These are phyloP conservation scores for Entoloma clypeatum DNA, from an alignment of 1,284 basidiomycete species.

Conservation along the genomic window DNA sequence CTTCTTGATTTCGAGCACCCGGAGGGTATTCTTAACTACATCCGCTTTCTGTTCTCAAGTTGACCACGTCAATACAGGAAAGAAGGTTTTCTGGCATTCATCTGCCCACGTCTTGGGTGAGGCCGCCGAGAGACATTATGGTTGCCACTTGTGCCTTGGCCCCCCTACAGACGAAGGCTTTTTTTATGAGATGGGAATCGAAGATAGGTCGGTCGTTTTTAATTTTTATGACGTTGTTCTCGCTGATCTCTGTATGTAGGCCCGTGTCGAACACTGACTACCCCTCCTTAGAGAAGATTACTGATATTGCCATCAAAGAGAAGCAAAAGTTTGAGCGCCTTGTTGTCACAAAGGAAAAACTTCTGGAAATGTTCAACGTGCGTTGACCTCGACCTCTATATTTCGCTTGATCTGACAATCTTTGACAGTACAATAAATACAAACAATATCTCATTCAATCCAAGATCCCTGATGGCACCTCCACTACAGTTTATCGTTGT, in stretches of 20 bases:
- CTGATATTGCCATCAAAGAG: constrained; percentile 89
- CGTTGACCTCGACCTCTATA: constrained; percentile 24
- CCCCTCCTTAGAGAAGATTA: constrained; percentile 83
- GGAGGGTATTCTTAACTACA: constrained; percentile 57
- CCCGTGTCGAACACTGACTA: constrained; percentile 82
- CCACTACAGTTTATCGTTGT: constrained; percentile 97
- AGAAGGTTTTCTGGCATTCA: constrained; percentile 99
- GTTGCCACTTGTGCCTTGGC: constrained; percentile 95
- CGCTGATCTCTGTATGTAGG: constrained; percentile 37
- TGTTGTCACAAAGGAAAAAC: constrained; percentile 88
- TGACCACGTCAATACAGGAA: constrained; percentile 48
- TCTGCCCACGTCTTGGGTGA: constrained; percentile 99
- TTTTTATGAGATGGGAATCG: constrained; percentile 97
- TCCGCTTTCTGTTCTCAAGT: not conserved
- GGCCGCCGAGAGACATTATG: constrained; percentile 94
- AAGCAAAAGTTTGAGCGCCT: constrained; percentile 97
- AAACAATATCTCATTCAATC: constrained; percentile 95
- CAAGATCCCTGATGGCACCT: constrained; percentile 95
- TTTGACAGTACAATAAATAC: constrained; percentile 93
- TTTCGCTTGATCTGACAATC: not conserved
- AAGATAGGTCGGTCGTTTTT: constrained; percentile 50
- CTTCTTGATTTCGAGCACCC: constrained; percentile 94
- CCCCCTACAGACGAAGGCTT: constrained; percentile 98
- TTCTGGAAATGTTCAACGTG: constrained; percentile 96
- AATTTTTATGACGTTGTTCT: not conserved